Evolutionary conservation across 2,329 filamentous ascomycete genomes (phyloP), one percentile per base, ranked within the genome.

Genomic region (Penicillium paneum): DNA sequence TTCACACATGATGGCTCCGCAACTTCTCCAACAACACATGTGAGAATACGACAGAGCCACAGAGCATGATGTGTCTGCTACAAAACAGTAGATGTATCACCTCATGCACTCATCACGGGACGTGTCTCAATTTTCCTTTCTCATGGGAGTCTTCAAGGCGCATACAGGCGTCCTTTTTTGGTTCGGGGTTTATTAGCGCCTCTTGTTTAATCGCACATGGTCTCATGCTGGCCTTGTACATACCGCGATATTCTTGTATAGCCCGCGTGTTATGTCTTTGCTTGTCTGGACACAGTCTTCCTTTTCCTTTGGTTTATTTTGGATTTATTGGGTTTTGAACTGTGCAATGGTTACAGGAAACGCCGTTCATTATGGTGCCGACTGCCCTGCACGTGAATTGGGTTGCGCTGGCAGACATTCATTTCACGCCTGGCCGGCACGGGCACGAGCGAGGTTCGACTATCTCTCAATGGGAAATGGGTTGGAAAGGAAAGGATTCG

Each of bases 1-100:
- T 19, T 57, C 74, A 29, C 74, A 76, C 46, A 74, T 76, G 72
- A 74, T 76, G 45, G 67, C 72, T 12, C 72, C 74, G 43, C 74
- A 76, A 52, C 69, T 75, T 45, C 59, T 76, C 41, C 74, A 76
- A 54, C 74, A 76, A 59, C 73, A 74, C 4, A 73, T 76, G 34
- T 76, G 64, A 70, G 55, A 24, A 32, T n/a, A 21, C 2, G 19
- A 28, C 11, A n/a, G 28, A 47, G 49, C 2, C 24, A 28, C 11
- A n/a, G 28, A 47, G 49, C 26, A 19, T 8, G 15, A 11, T 42
- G 39, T 26, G 15, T 36, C 44, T 35, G 36, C 8, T 6, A 7
- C 31, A n/a, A 8, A 5, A 12, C 5, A 17, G 19, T 29, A 31
- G 34, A 26, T 50, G 13, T 34, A 43, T 21, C 12, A 3, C 8